Conservation (phyloP, 1,284 basidiomycete genomes). For the Apiotrichum veenhuisii region DNA sequence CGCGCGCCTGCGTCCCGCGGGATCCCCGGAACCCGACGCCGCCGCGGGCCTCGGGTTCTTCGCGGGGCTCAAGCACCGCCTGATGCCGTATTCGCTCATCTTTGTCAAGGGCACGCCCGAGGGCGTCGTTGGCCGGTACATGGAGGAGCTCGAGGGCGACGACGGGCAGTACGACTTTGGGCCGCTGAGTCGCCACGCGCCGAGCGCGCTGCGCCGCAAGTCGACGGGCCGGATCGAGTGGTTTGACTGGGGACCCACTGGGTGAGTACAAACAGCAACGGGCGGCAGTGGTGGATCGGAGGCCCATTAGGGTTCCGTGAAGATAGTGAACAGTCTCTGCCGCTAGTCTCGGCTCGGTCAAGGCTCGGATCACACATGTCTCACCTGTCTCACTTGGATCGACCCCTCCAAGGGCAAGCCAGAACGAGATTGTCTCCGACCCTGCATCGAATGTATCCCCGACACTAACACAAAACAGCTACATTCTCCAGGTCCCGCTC, state of each 20-base stretch:
- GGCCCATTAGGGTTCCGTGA: too few species aligned
- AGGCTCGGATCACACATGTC: not conserved
- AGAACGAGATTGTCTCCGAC: too few species aligned
- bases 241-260: constrained; percentile 41
- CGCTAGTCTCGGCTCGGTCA: not conserved
- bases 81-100: constrained; percentile 39
- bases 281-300: too few species aligned
- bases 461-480: too few species aligned
- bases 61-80: constrained; percentile 20
- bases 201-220: constrained; percentile 12
- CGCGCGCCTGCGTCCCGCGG: constrained; percentile 25
- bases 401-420: too few species aligned
- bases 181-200: constrained; percentile 24
- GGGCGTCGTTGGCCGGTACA: constrained; percentile 44
- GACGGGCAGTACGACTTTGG: constrained; percentile 44
- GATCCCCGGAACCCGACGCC: not conserved
- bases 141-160: constrained; percentile 45
- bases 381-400: too few species aligned
- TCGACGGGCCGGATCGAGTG: constrained; percentile 23
- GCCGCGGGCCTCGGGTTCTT: constrained; percentile 19
- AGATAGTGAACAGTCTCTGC: not conserved
- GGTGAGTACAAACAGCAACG: constrained; percentile 26
- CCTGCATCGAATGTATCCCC: too few species aligned
- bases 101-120: constrained; percentile 39
- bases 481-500: constrained; percentile 37